phyloP scores from a whole-genome alignment of 805 yeast species.

The Wickerhamiella bombiphila region DNA sequence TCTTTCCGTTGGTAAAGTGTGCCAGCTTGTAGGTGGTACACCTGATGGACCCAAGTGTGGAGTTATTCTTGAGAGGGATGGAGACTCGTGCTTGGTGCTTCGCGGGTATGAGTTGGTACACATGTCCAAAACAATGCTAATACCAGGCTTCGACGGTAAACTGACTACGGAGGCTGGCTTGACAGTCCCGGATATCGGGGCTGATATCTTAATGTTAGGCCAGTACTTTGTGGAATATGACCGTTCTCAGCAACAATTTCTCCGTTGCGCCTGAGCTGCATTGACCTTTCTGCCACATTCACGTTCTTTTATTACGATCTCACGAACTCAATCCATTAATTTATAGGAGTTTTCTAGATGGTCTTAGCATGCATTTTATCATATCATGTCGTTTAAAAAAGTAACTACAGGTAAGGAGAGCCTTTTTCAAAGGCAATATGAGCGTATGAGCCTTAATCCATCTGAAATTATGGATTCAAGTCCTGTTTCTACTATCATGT shows the following conservation, averaged over 20 bases:
- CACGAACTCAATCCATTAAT: too few species aligned
- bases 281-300: too few species aligned
- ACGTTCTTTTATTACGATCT: too few species aligned
- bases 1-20: background rate
- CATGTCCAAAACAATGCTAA: conserved; percentile 6
- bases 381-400: too few species aligned
- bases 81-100: conserved; percentile 11
- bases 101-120: conserved; percentile 6
- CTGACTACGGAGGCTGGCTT: conserved; percentile 8
- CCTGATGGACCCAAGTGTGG: conserved; percentile 6
- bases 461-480: too few species aligned
- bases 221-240: conserved; percentile 14
- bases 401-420: too few species aligned
- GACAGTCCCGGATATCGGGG: conserved; percentile 13
- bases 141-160: conserved; percentile 9
- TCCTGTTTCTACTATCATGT: too few species aligned
- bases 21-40: background rate
- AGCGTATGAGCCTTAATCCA: too few species aligned
- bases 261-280: too few species aligned
- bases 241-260: conserved; percentile 2
- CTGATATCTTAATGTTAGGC: conserved; percentile 11
- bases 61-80: conserved; percentile 12
- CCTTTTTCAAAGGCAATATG: too few species aligned
- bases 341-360: too few species aligned
- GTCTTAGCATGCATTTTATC: too few species aligned